Base-by-base conservation (phyloP, 1,139 yeast genomes). In the Zygotorulaspora mrakii region DNA sequence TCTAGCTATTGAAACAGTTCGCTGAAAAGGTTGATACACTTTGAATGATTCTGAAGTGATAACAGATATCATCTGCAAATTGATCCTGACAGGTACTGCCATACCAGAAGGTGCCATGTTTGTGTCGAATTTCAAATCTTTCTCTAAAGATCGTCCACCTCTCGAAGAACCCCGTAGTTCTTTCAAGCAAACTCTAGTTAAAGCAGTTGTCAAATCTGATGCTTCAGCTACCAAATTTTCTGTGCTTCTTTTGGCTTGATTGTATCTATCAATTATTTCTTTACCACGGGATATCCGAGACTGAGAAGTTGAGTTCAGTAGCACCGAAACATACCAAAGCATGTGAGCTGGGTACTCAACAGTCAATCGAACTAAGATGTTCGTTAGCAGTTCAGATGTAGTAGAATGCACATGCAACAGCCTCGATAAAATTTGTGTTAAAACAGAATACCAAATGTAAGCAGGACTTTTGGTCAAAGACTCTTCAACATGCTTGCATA, bases 401-500 rank as follows among this genome's bases (percentile, higher is more conserved):
- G 70, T 68, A 3, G 65, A 62, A 49, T 83, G 81, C 1, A 72
- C 67, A 54, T 86, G 94, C 1, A 77, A 70, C 42, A 89, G 72
- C 53, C 98, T 71, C 1, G 96, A 87, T 10, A 91, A 65, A 26
- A 94, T 65, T 60, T 91, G 97, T 0, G 97, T 85, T 20, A 91
- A 69, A 0, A 89, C 94, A 1, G 91, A 74, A 57, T 85, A 89
- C 83, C 96, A 86, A 34, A 79, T 79, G 51, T 74, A 76, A 2
- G 68, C 71, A 1, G 87, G 85, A 18, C 82, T 71, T 10, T 64
- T 67, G 11, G 63, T 61, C 3, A 71, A 58, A 17, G 75, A 69
- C 11, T 67, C 67, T 22, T 69, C 68, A 17, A 86, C 70, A 38
- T 80, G 80, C 14, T 71, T 46, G 35, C 65, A 59, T 16, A 61